phyloP scores from a whole-genome alignment of 306 rosid species.

The Acacia crassicarpa region DNA sequence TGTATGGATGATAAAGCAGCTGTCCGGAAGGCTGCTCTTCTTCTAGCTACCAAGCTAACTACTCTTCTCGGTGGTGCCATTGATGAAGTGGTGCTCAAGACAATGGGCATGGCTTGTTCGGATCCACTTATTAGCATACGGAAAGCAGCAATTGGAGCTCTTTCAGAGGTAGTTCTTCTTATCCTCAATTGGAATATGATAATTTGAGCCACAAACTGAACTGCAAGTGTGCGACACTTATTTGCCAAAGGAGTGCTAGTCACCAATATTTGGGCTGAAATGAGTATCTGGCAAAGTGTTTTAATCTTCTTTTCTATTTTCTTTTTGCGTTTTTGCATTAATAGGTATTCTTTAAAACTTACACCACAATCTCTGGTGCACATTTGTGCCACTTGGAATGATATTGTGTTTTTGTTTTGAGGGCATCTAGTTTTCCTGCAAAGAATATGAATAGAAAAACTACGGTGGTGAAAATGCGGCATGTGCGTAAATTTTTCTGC shows the following conservation, averaged over 20 bases:
- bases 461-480: not conserved
- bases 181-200: not conserved
- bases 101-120: slow-evolving; percentile 81
- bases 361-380: too few relatives aligned
- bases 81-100: slow-evolving; percentile 78
- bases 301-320: too few relatives aligned
- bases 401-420: too few relatives aligned
- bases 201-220: not conserved
- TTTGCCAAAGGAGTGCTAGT: not conserved
- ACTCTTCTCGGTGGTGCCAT: slow-evolving; percentile 64
- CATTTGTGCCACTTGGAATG: too few relatives aligned
- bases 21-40: slow-evolving; percentile 87
- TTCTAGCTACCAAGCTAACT: slow-evolving; percentile 70
- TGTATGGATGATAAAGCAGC: slow-evolving; percentile 91
- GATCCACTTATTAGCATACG: slow-evolving; percentile 93
- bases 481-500: not conserved
- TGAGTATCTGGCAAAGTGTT: not conserved
- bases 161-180: slow-evolving; percentile 62
- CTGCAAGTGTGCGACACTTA: not conserved
- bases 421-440: slow-evolving; percentile 13
- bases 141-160: slow-evolving; percentile 76
- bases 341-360: not conserved
- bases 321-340: not conserved
- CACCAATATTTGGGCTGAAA: not conserved
- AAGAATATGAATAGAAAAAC: not conserved